These are phyloP conservation scores for Blastobotrys parvus DNA, from an alignment of 805 yeast species.

Conservation along the genomic window DNA sequence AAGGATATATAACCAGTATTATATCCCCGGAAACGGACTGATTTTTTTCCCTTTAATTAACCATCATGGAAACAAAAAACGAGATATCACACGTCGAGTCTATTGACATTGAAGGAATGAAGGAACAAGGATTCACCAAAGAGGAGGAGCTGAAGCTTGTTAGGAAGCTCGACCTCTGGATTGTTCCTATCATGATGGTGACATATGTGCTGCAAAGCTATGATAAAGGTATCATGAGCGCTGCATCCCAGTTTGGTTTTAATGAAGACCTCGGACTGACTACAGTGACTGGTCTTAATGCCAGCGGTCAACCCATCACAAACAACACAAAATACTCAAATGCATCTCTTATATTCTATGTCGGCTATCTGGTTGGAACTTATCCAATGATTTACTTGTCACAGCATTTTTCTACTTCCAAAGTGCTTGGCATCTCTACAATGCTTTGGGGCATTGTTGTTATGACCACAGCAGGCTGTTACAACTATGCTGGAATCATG, in stretches of 20 bases:
- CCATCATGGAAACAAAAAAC: too few species aligned
- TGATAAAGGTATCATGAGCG: constrained; percentile 46
- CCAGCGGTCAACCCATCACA: constrained; percentile 11
- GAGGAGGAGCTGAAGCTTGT: constrained; percentile 30
- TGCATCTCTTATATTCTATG: constrained; percentile 42
- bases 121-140: constrained; percentile 17
- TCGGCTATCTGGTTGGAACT: constrained; percentile 32
- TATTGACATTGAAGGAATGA: too few species aligned
- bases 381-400: constrained; percentile 10
- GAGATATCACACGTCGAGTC: too few species aligned
- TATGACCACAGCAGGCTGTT: constrained; percentile 35
- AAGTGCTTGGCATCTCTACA: constrained; percentile 26
- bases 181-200: constrained; percentile 45
- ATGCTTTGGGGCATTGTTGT: constrained; percentile 33
- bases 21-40: too few species aligned
- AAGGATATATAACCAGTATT: too few species aligned
- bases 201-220: constrained; percentile 49
- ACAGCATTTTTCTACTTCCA: constrained; percentile 19
- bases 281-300: constrained; percentile 26
- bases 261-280: constrained; percentile 40
- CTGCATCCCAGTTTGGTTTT: constrained; percentile 48
- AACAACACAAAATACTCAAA: constrained; percentile 34
- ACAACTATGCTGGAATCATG: constrained; percentile 27
- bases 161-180: constrained; percentile 45
- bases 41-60: too few species aligned